Base-by-base conservation (phyloP, 2,329 filamentous ascomycete species). In the Penicillium aurantiogriseum region DNA sequence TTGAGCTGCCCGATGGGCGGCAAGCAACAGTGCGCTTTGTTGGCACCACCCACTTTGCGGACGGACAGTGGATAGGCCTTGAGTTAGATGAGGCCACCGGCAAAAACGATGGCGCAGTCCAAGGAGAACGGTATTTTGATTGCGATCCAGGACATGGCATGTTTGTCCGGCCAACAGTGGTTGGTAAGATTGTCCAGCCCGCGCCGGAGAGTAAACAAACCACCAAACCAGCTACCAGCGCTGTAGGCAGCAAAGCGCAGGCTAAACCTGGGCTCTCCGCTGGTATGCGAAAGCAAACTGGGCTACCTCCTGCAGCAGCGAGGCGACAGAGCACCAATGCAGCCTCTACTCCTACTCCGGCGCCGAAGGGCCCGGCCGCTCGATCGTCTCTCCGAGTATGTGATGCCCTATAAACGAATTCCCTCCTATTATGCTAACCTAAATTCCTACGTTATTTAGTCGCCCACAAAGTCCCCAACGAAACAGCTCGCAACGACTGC, bases 51-150 rank as follows among this genome's bases (percentile, higher is more conserved):
- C 80, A 84, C 67, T 96, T 97, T 76, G 87, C 91, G 57, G 79
- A 83, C 6, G 93, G 92, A 61, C 86, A 90, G 60, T 97, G 92
- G 91, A 81, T 97, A 58, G 93, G 93, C 63, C 85, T 97, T 58
- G 92, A 96, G 79, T 84, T 97, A 56, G 86, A 91, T 51, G 88
- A 91, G 46, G 81, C 87, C 52, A 85, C 83, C 21, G 93, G 94
- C 33, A 97, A 97, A 80, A 97, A 97, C 68, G 91, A 97, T 81
- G 93, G 93, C 63, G 88, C 89, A 54, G 91, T 97, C 46, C 85
- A 93, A 74, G 92, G 91, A 60, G 85, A 91, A 71, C 82, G 91
- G 21, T 97, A 97, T 73, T 97, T 96, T 67, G 86, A 92, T 49
- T 97, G 93, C 66, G 73, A 81, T 48, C 76, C 79, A 44, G 76